Evolutionary conservation across 2,329 filamentous ascomycete genomes (phyloP).

Genomic region (Hypoxylon sp.): DNA sequence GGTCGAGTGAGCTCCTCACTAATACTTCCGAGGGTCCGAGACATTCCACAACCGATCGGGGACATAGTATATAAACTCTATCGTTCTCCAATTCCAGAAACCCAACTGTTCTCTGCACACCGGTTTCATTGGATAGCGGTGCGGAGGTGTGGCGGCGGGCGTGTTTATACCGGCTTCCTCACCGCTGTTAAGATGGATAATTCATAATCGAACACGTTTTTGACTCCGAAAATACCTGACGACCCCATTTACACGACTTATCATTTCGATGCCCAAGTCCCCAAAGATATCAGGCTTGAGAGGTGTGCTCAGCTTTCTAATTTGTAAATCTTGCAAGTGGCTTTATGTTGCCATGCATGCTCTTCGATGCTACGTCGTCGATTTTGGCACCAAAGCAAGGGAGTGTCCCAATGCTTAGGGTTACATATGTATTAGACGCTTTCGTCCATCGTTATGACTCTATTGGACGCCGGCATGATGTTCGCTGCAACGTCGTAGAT

Average conservation of each 20-base stretch:
- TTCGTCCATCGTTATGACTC: constrained; percentile 12
- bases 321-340: not conserved
- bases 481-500: constrained; percentile 9
- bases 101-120: not conserved
- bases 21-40: constrained; percentile 28
- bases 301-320: constrained; percentile 4
- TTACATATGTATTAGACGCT: not conserved
- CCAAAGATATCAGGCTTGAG: not conserved
- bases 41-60: constrained; percentile 3
- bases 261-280: constrained; percentile 10
- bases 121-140: constrained; percentile 3
- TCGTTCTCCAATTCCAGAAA: constrained; percentile 10
- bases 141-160: constrained; percentile 5
- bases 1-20: constrained; percentile 25
- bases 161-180: constrained; percentile 10
- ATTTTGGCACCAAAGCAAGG: constrained; percentile 5
- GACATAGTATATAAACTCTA: constrained; percentile 12
- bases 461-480: constrained; percentile 11
- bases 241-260: not conserved
- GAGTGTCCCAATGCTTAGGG: not conserved
- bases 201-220: constrained; percentile 14
- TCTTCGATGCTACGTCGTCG: constrained; percentile 7
- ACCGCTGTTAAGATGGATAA: constrained; percentile 18
- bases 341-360: constrained; percentile 11
- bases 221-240: constrained; percentile 14